A percentile compares a stretch with the other conserved stretches of the same genome.
These are phyloP conservation scores for Tricholoma sp. DNA, from an alignment of 768 basidiomycete species.

Conservation along the genomic window DNA sequence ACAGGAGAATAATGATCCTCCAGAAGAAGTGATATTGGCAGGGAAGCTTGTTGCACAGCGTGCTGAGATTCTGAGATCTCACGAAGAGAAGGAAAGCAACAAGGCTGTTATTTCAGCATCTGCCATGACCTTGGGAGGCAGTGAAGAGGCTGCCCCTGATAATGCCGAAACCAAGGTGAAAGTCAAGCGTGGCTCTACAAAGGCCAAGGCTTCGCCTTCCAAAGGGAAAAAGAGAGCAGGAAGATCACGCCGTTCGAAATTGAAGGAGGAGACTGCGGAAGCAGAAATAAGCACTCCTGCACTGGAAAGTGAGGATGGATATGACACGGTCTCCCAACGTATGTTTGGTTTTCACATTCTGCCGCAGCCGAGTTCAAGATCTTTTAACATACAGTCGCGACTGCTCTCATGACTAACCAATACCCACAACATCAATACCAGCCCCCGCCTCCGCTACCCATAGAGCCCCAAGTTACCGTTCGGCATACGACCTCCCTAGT, in stretches of 20 bases:
- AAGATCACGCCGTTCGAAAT: constrained; percentile 15
- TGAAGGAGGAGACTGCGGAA: constrained; percentile 19
- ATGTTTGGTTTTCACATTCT: not conserved
- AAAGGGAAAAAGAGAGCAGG: constrained; percentile 24
- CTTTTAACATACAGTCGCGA: not conserved
- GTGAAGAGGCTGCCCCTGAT: constrained; percentile 16
- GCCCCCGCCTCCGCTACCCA: constrained; percentile 4
- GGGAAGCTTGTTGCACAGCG: constrained; percentile 36
- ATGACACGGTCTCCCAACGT: constrained; percentile 7
- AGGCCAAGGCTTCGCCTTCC: constrained; percentile 15
- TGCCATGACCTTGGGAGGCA: constrained; percentile 15
- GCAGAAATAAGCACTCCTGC: constrained; percentile 4
- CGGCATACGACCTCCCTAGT: not conserved
- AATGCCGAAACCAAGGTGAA: constrained; percentile 23
- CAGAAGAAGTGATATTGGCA: constrained; percentile 34
- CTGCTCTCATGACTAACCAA: constrained; percentile 7
- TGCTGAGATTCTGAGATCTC: constrained; percentile 31
- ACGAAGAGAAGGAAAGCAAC: constrained; percentile 25
- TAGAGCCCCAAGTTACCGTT: not conserved
- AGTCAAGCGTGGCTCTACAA: constrained; percentile 19
- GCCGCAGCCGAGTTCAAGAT: not conserved
- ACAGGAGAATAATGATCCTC: constrained; percentile 43
- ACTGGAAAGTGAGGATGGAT: constrained; percentile 13
- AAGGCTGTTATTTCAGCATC: constrained; percentile 9
- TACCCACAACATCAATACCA: constrained; percentile 9